Percentiles rank a stretch among this genome's conserved stretches.
These are phyloP conservation scores for Tolypocladium nubicola DNA, from an alignment of 2,329 filamentous ascomycete genomes.

Conservation along the genomic window DNA sequence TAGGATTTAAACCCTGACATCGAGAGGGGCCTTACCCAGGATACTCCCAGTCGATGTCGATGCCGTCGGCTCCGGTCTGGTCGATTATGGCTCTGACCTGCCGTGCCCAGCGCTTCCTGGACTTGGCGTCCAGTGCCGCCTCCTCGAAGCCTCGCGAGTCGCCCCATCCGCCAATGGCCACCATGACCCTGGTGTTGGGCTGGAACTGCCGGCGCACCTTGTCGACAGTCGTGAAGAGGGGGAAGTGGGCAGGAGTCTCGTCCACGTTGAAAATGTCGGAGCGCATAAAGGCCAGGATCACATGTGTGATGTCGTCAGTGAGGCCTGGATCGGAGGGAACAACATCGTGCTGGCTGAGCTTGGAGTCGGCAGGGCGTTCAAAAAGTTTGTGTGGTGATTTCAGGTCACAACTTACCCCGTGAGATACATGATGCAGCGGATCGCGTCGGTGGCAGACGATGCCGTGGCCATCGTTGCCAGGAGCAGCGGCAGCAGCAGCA, in stretches of 20 bases:
- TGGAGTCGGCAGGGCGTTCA: neutral
- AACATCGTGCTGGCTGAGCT: conserved; percentile 34
- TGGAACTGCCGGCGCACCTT: conserved; percentile 37
- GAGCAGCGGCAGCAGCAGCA: neutral
- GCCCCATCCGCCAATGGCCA: conserved; percentile 69
- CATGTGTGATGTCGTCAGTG: conserved; percentile 39
- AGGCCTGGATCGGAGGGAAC: conserved; percentile 24
- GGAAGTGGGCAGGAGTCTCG: conserved; percentile 26
- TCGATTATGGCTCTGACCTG: conserved; percentile 56
- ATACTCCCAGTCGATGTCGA: conserved; percentile 57
- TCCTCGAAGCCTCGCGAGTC: conserved; percentile 52
- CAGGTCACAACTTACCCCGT: conserved; percentile 28
- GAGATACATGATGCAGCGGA: conserved; percentile 35
- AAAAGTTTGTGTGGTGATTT: neutral
- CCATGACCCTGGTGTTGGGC: conserved; percentile 48
- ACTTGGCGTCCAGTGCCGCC: conserved; percentile 40
- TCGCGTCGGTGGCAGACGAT: conserved; percentile 2
- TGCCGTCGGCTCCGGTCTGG: conserved; percentile 52
- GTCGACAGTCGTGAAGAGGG: conserved; percentile 41
- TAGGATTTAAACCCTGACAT: neutral
- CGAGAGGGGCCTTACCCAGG: conserved; percentile 27
- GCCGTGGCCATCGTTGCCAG: neutral
- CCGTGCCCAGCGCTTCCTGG: conserved; percentile 47
- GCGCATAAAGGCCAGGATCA: conserved; percentile 47
- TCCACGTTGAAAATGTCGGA: conserved; percentile 40